phyloP scores from a whole-genome alignment of 495 filamentous ascomycete species.

The Neurospora pannonica region DNA sequence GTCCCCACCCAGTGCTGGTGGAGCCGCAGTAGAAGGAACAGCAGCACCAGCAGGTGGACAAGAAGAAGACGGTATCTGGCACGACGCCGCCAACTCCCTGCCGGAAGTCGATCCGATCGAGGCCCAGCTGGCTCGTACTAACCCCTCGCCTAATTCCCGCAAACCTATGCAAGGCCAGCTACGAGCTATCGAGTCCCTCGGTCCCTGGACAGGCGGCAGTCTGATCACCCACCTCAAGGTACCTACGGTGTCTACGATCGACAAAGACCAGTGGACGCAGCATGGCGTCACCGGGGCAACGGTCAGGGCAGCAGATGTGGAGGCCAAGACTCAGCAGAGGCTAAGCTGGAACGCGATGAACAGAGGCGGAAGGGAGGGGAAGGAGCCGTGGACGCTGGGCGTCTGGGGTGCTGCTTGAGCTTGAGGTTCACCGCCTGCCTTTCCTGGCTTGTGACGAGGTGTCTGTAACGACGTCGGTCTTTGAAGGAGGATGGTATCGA shows the following conservation, averaged over 20 bases:
- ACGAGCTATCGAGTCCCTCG: constrained; percentile 71
- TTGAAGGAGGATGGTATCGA: not conserved
- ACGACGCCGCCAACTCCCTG: constrained; percentile 33
- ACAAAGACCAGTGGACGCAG: constrained; percentile 73
- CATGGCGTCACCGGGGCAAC: constrained; percentile 65
- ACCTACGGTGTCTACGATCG: constrained; percentile 70
- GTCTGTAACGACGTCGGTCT: not conserved
- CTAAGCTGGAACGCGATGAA: constrained; percentile 49
- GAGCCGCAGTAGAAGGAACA: not conserved
- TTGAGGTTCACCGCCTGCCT: not conserved
- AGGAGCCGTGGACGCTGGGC: constrained; percentile 66
- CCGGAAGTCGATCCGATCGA: constrained; percentile 56
- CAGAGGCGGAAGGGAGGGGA: constrained; percentile 38
- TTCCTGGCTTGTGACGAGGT: not conserved
- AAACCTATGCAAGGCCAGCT: constrained; percentile 44
- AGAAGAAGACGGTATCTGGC: constrained; percentile 24
- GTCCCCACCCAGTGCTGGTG: not conserved
- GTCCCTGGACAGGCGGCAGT: constrained; percentile 84
- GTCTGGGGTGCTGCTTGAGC: constrained; percentile 50
- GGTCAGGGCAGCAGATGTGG: constrained; percentile 48
- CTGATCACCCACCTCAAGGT: constrained; percentile 69
- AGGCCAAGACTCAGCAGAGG: constrained; percentile 43
- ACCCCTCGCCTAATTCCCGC: not conserved
- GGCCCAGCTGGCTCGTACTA: constrained; percentile 36
- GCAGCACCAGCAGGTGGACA: not conserved